Base-by-base conservation (phyloP, 257 asterid species). In the Nicotiana tomentosiformis region DNA sequence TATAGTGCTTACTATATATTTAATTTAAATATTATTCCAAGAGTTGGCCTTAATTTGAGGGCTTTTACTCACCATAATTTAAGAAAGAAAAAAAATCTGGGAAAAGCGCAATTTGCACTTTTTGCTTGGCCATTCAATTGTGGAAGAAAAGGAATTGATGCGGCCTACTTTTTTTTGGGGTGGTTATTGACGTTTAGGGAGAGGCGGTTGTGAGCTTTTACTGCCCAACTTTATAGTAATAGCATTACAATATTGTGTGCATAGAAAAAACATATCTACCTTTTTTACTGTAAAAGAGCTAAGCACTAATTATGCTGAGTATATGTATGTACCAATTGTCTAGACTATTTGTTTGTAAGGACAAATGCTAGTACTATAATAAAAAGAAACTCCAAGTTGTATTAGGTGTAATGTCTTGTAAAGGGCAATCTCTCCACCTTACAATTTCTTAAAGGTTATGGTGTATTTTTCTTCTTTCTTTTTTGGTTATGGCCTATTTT, bases 251-350 rank as follows among this genome's bases (percentile, higher is more conserved):
- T 26, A 74, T 74, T 74, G 62, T 74, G 62, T 74, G 80, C 62
- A 49, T 78, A 60, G 29, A 60, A 10, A 4, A 46, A 39, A 32
- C 1, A 32, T 57, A 78, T 77, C 67, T 53, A 16, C 4, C 7
- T 30, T 23, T 56, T 77, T 26, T 29, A 78, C 2, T 78, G n/a
- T 33, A 78, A 32, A 74, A 74, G 80, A 74, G 62, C 80, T 74
- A 74, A 74, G 80, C 62, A 49, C 80, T 74, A 74, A 49, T 74
- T 74, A 74, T 49, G 80, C 43, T 74, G 62, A 49, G 62, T 74
- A 49, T 74, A 49, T 74, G 80, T 49, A 74, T 49, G 79, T 74
- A 74, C 9, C 80, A 74, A 74, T 56, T 55, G 35, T 78, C 20
- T 56, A 78, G 35, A 43, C 35, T 78, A 30, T 78, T 78, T 78